These are phyloP conservation scores for Lasiosphaeria miniovina DNA, from an alignment of 495 filamentous ascomycete species.

Conservation along the genomic window DNA sequence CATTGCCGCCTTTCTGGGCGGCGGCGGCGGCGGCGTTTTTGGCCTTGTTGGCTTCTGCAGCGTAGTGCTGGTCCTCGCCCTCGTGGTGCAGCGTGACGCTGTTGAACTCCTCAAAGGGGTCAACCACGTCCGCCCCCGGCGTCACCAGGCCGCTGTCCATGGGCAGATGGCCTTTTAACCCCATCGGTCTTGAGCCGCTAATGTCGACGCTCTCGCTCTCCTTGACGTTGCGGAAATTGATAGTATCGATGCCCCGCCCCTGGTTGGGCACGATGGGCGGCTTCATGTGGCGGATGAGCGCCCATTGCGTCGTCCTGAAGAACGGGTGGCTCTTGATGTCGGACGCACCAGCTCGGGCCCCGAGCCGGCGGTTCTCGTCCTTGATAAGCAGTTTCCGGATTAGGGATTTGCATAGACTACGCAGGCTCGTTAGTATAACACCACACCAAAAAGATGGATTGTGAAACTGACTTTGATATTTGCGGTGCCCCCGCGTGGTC, in stretches of 20 bases:
- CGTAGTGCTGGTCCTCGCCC: constrained; percentile 60
- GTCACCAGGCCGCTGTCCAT: constrained; percentile 82
- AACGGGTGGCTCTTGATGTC: constrained; percentile 97
- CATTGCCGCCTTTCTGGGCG: constrained; percentile 20
- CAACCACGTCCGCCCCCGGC: constrained; percentile 67
- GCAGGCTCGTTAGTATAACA: constrained; percentile 1
- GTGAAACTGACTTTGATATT: constrained; percentile 76
- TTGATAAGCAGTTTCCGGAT: constrained; percentile 97
- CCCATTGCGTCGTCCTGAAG: constrained; percentile 95
- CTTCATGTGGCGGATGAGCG: constrained; percentile 93
- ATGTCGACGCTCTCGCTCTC: constrained; percentile 96
- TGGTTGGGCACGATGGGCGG: constrained; percentile 97
- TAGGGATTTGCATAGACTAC: constrained; percentile 88
- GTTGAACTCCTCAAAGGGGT: constrained; percentile 99
- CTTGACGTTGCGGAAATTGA: constrained; percentile 97
- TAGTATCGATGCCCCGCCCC: constrained; percentile 84
- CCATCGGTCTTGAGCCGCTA: constrained; percentile 54
- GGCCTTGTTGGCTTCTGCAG: not conserved
- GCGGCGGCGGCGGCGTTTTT: too few relatives aligned
- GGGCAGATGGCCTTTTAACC: constrained; percentile 66
- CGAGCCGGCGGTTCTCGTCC: constrained; percentile 91
- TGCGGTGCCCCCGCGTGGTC: constrained; percentile 80
- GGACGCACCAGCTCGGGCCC: constrained; percentile 89
- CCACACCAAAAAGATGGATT: not conserved
- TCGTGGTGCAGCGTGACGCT: constrained; percentile 97